phyloP scores from a whole-genome alignment of 2,329 filamentous ascomycete species.

The Eutypella sp. region DNA sequence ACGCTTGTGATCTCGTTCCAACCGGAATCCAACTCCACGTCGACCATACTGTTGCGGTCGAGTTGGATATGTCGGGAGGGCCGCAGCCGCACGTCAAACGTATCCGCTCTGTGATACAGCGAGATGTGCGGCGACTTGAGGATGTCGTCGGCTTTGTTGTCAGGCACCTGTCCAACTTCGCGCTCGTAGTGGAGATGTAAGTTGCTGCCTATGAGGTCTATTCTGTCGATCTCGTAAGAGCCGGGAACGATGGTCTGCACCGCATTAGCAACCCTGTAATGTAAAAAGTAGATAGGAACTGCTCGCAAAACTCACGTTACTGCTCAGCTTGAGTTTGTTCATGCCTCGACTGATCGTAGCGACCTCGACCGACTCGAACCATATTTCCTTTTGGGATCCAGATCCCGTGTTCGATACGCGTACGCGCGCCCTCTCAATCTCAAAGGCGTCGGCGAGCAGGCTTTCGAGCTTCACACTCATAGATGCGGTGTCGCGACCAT shows the following conservation, averaged over 20 bases:
- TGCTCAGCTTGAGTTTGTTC: constrained; percentile 40
- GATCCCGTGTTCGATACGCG: constrained; percentile 53
- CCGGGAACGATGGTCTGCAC: constrained; percentile 61
- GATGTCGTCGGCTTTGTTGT: constrained; percentile 43
- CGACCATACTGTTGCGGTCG: constrained; percentile 71
- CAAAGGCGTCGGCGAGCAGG: constrained; percentile 65
- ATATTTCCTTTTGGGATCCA: constrained; percentile 61
- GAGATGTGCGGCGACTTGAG: constrained; percentile 58
- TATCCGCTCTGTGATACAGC: constrained; percentile 66
- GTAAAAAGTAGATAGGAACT: background rate
- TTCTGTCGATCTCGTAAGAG: constrained; percentile 67
- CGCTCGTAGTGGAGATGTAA: constrained; percentile 63
- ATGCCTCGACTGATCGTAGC: constrained; percentile 50
- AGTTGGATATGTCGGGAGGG: constrained; percentile 71
- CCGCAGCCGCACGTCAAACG: constrained; percentile 63
- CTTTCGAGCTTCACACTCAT: constrained; percentile 65
- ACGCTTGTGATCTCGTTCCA: constrained; percentile 63
- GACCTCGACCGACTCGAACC: constrained; percentile 47
- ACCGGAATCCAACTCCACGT: constrained; percentile 67
- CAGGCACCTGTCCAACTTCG: constrained; percentile 43
- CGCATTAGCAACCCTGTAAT: constrained; percentile 26
- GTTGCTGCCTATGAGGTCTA: constrained; percentile 61
- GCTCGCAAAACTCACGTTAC: constrained; percentile 32
- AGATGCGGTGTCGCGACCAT: constrained; percentile 69
- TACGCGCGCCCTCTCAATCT: constrained; percentile 60